Percentiles rank a stretch among this genome's conserved stretches.
Evolutionary conservation across 1,284 basidiomycete species (phyloP).

Genomic region (Ustilago loliicola): DNA sequence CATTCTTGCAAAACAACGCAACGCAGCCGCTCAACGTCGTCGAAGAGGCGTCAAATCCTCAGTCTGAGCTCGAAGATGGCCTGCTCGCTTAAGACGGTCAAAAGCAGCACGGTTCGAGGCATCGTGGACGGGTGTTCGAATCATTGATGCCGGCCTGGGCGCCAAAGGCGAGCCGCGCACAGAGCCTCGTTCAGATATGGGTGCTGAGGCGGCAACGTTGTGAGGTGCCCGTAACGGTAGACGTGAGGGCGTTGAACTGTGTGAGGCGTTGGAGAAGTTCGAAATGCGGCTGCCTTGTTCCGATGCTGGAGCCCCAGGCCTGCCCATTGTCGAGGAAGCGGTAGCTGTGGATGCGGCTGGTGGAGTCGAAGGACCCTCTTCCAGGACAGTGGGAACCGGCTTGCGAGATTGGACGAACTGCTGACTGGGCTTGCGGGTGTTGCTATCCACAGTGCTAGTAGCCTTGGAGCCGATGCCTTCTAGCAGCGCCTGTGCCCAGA

Average conservation of each 20-base stretch:
- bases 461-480: conserved; percentile 23
- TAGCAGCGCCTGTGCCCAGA: conserved; percentile 60
- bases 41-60: conserved; percentile 43
- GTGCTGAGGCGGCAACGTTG: conserved; percentile 12
- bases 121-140: conserved; percentile 42
- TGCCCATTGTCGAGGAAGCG: background rate
- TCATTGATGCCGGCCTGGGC: conserved; percentile 35
- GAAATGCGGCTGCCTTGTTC: conserved; percentile 31
- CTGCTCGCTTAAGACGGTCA: conserved; percentile 50
- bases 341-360: background rate
- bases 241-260: conserved; percentile 36
- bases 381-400: conserved; percentile 32
- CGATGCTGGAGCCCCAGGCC: conserved; percentile 4
- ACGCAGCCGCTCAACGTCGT: conserved; percentile 23
- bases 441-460: background rate
- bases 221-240: conserved; percentile 32
- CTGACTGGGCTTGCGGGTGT: conserved; percentile 29
- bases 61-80: conserved; percentile 45
- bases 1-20: no score
- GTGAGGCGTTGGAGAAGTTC: conserved; percentile 13
- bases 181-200: conserved; percentile 25
- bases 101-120: conserved; percentile 41
- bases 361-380: conserved; percentile 34
- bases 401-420: conserved; percentile 31
- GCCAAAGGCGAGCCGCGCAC: conserved; percentile 26